A percentile compares a stretch with the other conserved stretches of the same genome.
Conservation (phyloP, 768 basidiomycete species). For the Russula virescens region DNA sequence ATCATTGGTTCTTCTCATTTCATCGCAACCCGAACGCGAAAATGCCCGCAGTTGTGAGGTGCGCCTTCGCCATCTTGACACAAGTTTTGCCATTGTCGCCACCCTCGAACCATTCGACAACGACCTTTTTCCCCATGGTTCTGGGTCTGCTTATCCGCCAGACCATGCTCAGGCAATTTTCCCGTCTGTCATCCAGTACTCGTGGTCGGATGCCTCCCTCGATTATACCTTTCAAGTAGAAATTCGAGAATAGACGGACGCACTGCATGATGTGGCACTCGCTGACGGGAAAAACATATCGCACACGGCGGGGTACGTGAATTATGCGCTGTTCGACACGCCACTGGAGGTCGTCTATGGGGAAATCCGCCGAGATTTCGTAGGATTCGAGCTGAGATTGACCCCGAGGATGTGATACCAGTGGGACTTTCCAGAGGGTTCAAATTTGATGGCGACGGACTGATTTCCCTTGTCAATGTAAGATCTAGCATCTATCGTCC, state of each 20-base stretch:
- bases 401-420: conserved; percentile 26
- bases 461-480: no score
- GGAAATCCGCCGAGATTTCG: conserved; percentile 17
- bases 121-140: conserved; percentile 5
- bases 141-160: conserved; percentile 14
- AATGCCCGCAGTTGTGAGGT: no score
- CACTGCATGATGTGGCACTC: conserved; percentile 14
- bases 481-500: background rate
- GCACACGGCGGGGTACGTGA: conserved; percentile 16
- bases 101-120: no score
- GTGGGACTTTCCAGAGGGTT: conserved; percentile 26
- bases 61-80: no score
- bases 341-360: conserved; percentile 23
- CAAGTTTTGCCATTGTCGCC: no score
- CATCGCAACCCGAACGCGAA: no score
- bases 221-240: no score
- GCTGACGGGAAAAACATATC: conserved; percentile 24
- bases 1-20: no score
- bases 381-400: conserved; percentile 6
- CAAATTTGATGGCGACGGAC: conserved; percentile 9
- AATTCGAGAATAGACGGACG: conserved; percentile 4
- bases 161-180: conserved; percentile 12
- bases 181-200: background rate
- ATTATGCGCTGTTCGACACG: conserved; percentile 20
- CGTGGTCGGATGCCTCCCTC: conserved; percentile 22